These are phyloP conservation scores for Xylaria flabelliformis DNA, from an alignment of 495 filamentous ascomycete species.

Conservation along the genomic window DNA sequence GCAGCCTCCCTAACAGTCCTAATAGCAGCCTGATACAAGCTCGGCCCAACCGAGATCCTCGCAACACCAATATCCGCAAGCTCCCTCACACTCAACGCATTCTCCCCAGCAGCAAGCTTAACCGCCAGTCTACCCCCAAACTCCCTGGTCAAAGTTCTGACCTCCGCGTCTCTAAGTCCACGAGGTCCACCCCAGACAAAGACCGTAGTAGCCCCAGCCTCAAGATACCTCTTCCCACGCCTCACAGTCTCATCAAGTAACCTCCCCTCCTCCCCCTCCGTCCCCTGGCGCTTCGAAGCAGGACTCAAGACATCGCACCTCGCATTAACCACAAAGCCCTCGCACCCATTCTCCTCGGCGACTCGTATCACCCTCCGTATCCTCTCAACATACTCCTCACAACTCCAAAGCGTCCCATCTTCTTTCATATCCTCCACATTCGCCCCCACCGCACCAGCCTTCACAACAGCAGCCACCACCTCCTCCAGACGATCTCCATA, in stretches of 20 bases:
- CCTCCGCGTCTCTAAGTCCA: constrained; percentile 39
- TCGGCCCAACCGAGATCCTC: constrained; percentile 44
- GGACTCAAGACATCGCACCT: background rate
- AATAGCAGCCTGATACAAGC: constrained; percentile 25
- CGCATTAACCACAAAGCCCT: constrained; percentile 3
- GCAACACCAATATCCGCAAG: constrained; percentile 47
- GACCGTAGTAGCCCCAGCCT: constrained; percentile 50
- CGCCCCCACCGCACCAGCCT: constrained; percentile 1
- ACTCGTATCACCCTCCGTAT: background rate
- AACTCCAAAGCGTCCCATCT: background rate
- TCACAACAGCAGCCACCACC: constrained; percentile 21
- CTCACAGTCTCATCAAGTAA: constrained; percentile 46
- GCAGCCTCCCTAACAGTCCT: constrained; percentile 42
- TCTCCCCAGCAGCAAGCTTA: constrained; percentile 31
- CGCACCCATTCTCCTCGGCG: background rate
- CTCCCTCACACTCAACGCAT: constrained; percentile 40
- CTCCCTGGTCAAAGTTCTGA: constrained; percentile 29
- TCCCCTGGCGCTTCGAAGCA: background rate
- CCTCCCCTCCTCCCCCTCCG: background rate
- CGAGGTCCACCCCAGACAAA: constrained; percentile 57
- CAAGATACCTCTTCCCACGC: constrained; percentile 51
- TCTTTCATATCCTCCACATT: constrained; percentile 15
- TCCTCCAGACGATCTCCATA: constrained; percentile 47
- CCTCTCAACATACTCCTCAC: background rate
- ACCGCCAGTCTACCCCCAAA: constrained; percentile 46